Base-by-base conservation (phyloP, 2,329 filamentous ascomycete species). In the Pseudogymnoascus sp. region DNA sequence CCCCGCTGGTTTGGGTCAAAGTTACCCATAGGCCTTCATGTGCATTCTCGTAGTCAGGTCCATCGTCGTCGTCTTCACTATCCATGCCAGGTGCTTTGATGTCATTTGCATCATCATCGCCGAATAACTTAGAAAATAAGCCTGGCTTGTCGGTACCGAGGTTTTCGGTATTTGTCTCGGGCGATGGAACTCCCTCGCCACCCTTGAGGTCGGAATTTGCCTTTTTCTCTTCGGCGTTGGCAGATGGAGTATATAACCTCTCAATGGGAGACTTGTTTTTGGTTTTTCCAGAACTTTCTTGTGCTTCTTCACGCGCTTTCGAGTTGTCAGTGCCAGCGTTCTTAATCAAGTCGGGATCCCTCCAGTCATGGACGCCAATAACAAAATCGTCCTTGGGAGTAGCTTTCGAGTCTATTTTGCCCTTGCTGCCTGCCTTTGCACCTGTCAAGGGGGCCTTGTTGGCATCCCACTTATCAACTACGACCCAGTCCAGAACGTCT, bases 1-100 rank as follows among this genome's bases (percentile, higher is more conserved):
- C 89, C 66, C 91, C 93, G 75, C 86, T 93, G 0, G 92, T 93
- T 1, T 93, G 95, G 0, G 91, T 95, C 62, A 99, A 85, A 6
- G 95, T 96, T n/a, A 99, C 91, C 92, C 92, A 98, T 4, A 99
- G 83, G 1, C 92, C 93, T 69, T 95, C 87, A 67, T 87, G 87
- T 11, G 80, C 78, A 38, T 81, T 77, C 16, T 72, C 69, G 61
- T 64, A n/a, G 5, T 46, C 63, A 14, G 43, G 7, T 33, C 19
- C 61, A 61, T 38, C 31, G 11, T 60, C 31, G 16, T 68, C 65
- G 22, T 65, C 38, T 12, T 63, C 65, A 35, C 68, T 63, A 40
- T 69, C 56, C 31, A 31, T 33, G 19, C 31, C 28, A 5, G 28
- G n/a, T 22, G 6, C 53, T 28, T 26, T 40, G 14, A 72, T 64